Conservation (phyloP, 148 eudicot genomes). For the Fagopyrum tataricum region DNA sequence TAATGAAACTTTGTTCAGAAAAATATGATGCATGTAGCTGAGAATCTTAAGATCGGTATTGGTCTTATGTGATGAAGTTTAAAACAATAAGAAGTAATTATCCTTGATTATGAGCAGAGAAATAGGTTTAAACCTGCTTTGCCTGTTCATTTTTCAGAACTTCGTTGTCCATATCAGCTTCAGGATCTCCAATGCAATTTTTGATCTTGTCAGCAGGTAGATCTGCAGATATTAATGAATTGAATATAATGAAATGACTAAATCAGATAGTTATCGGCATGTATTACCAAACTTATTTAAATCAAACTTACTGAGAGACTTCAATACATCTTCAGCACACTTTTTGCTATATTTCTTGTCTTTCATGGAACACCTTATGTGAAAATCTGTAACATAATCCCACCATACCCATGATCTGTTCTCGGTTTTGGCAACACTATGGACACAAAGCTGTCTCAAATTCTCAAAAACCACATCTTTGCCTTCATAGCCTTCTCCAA, state of each 20-base stretch:
- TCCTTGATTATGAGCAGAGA: neutral
- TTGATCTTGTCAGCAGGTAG: conserved; percentile 61
- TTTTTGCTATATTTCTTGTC: conserved; percentile 56
- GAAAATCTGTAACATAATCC: conserved; percentile 97
- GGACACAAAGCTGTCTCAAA: conserved; percentile 90
- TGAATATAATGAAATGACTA: neutral
- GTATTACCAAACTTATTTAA: neutral
- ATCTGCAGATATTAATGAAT: conserved; percentile 30
- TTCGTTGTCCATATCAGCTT: conserved; percentile 75
- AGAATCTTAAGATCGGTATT: neutral
- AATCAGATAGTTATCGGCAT: neutral
- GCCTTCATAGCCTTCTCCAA: conserved; percentile 75
- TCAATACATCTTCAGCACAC: conserved; percentile 70
- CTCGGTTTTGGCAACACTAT: conserved; percentile 63
- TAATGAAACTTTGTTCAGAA: neutral
- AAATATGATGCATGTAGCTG: neutral
- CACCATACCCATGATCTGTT: conserved; percentile 96
- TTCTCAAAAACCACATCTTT: conserved; percentile 93
- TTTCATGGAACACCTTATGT: conserved; percentile 93
- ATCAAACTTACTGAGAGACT: conserved; percentile 57
- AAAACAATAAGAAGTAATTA: neutral
- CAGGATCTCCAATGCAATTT: conserved; percentile 78
- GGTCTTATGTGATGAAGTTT: neutral
- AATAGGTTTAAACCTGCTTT: conserved; percentile 42
- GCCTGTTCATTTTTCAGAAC: conserved; percentile 85